Evolutionary conservation across 192 early-diverging fungal species (phyloP).

Genomic region (Rhizophagus clarus): DNA sequence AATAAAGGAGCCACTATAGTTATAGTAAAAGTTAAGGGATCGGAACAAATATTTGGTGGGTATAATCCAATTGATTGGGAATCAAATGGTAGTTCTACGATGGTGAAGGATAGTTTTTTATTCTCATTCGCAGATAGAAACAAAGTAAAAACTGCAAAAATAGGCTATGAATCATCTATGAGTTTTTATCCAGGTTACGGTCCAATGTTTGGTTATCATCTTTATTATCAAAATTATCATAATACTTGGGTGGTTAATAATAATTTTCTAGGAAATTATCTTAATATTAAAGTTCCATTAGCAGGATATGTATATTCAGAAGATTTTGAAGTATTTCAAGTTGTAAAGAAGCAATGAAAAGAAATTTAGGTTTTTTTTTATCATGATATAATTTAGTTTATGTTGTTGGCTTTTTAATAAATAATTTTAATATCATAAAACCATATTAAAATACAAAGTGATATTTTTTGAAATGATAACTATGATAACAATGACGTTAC

Average conservation of each 20-base stretch:
- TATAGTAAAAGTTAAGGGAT: not conserved
- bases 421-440: too few species aligned
- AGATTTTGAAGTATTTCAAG: not conserved
- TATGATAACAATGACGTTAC: too few species aligned
- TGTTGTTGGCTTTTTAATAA: too few species aligned
- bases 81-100: not conserved
- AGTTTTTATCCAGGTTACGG: too few species aligned
- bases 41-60: slow-evolving; percentile 3
- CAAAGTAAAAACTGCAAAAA: not conserved
- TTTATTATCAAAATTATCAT: too few species aligned
- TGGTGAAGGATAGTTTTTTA: not conserved
- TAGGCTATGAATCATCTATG: not conserved
- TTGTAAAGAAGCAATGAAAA: too few species aligned
- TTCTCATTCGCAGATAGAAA: not conserved
- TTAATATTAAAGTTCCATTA: too few species aligned
- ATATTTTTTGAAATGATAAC: too few species aligned
- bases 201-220: too few species aligned
- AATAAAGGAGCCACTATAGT: not conserved
- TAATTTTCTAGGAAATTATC: not conserved
- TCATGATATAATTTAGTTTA: too few species aligned
- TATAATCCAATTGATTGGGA: not conserved
- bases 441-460: too few species aligned
- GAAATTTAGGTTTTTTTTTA: too few species aligned
- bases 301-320: not conserved
- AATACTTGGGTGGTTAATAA: not conserved